Base-by-base conservation (phyloP, 2,329 filamentous ascomycete species). In the Parascedosporium putredinis region DNA sequence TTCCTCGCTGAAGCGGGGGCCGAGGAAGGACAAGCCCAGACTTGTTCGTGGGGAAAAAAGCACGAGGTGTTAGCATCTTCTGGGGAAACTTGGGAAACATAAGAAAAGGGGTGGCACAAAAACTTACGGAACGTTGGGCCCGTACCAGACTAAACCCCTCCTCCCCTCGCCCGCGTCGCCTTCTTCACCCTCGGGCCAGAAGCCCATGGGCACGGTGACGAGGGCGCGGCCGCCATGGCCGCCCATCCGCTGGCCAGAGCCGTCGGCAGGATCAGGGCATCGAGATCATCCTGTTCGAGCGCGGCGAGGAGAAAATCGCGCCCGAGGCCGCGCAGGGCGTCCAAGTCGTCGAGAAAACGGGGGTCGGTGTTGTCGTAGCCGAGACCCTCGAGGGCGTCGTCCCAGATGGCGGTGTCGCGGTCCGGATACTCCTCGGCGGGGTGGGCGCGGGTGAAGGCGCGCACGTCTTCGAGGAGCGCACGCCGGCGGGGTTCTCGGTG, bases 11-110 rank as follows among this genome's bases (percentile, higher is more conserved):
- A 77, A 86, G 43, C 69, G 69, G 2, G 60, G 60, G 0, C 81
- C 83, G 46, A 84, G 64, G 57, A 86, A 86, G 10, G 69, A 70
- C 20, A 86, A 61, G 0, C 82, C 82, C 57, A 84, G 83, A 74
- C 45, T 47, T 42, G 20, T 24, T n/a, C n/a, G n/a, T n/a, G n/a
- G n/a, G n/a, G n/a, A n/a, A n/a, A n/a, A n/a, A n/a, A n/a, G n/a
- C n/a, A n/a, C 10, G 33, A 36, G 12, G 20, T 6, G 20, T 3
- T 5, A 18, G 14, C n/a, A 23, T 3, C 12, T 8, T 10, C 20
- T 20, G 12, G 20, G 38, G 3, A 42, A 42, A 36, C 7, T 8
- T 9, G 16, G 16, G 33, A 16, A 36, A 36, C 5, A n/a, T 5
- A 5, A 36, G n/a, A 36, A n/a, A 36, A 36, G 7, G 7, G 12